Percentiles rank a stretch among this genome's conserved stretches.
These are phyloP conservation scores for Orobanche coerulescens DNA, from an alignment of 257 asterid genomes.

Conservation along the genomic window DNA sequence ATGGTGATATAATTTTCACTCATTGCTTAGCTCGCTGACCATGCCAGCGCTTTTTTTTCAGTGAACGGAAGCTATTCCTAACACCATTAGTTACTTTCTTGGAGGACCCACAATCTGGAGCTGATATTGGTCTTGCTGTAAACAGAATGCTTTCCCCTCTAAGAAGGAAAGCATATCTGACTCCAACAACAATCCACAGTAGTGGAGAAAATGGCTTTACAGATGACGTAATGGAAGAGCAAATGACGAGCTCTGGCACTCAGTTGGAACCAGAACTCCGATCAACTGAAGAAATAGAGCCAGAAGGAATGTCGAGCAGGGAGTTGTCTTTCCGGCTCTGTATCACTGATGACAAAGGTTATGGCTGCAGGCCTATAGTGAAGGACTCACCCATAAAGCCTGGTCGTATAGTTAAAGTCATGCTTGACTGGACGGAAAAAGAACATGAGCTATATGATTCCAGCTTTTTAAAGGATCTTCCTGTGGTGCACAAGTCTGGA, in stretches of 20 bases:
- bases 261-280: conserved; percentile 28
- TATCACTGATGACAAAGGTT: conserved; percentile 60
- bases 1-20: background rate
- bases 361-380: conserved; percentile 47
- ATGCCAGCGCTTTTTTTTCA: conserved; percentile 23
- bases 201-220: conserved; percentile 35
- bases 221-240: conserved; percentile 28
- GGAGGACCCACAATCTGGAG: conserved; percentile 69
- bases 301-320: conserved; percentile 40
- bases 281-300: conserved; percentile 35
- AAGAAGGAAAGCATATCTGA: conserved; percentile 36
- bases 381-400: conserved; percentile 55
- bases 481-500: conserved; percentile 74
- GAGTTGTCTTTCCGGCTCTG: conserved; percentile 65
- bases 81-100: conserved; percentile 75
- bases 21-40: conserved; percentile 26
- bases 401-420: conserved; percentile 41
- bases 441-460: conserved; percentile 62
- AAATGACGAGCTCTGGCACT: conserved; percentile 24
- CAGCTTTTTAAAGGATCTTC: conserved; percentile 69
- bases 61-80: conserved; percentile 77
- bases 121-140: conserved; percentile 64
- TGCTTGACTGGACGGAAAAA: conserved; percentile 76
- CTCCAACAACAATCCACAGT: conserved; percentile 26
- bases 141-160: conserved; percentile 55